Percentiles rank a stretch among this genome's conserved stretches.
These are phyloP conservation scores for Nepenthes mirabilis DNA, from an alignment of 148 eudicot species.

Conservation along the genomic window DNA sequence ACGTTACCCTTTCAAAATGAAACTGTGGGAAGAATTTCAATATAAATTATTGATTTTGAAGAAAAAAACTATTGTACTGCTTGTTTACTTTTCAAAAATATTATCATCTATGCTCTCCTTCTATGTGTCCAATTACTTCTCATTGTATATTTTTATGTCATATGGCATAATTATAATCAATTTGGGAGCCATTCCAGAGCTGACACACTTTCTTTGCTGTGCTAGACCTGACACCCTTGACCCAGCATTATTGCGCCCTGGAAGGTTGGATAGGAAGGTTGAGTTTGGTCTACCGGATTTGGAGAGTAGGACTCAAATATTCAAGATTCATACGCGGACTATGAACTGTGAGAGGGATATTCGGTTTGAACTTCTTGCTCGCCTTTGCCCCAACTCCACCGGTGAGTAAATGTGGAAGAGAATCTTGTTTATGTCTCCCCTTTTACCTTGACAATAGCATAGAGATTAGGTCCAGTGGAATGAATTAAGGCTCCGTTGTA, in stretches of 20 bases:
- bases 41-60: no score
- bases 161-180: no score
- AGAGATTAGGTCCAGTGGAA: not conserved
- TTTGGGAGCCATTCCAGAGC: no score
- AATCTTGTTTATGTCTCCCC: not conserved
- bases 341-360: constrained; percentile 94
- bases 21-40: no score
- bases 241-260: constrained; percentile 88
- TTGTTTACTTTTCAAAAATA: no score
- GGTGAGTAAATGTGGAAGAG: constrained; percentile 21
- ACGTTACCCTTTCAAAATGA: no score
- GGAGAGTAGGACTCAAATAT: constrained; percentile 81
- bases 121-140: no score
- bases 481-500: no score
- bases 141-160: no score
- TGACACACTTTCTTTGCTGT: constrained; percentile 1
- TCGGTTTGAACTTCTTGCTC: constrained; percentile 89
- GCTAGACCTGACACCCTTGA: constrained; percentile 81
- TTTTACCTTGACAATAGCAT: not conserved
- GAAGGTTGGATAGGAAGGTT: constrained; percentile 76
- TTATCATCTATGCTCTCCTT: no score
- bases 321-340: constrained; percentile 84
- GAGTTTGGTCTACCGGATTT: constrained; percentile 94
- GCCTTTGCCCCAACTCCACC: constrained; percentile 93
- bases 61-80: no score